Base-by-base conservation (phyloP, 257 asterid species). In the Parsonsia alboflavescens region DNA sequence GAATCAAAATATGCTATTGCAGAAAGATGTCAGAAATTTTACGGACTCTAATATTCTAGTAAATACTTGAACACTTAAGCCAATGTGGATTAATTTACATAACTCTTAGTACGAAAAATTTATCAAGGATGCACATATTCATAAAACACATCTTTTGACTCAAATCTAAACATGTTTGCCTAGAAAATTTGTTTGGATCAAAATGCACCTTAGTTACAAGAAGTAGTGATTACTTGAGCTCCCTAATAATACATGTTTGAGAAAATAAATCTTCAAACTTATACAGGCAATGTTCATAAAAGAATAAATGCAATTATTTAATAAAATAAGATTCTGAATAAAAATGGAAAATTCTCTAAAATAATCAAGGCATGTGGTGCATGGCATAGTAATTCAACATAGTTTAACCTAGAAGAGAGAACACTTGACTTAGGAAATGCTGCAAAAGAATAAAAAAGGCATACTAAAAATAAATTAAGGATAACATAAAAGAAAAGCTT, bases 401-500 rank as follows among this genome's bases (percentile, higher is more conserved):
- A 22, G 30, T 49, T 46, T 33, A 48, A 68, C 59, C 28, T 16
- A 33, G 11, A 50, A 70, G 30, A 26, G 63, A 15, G 26, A 69
- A 50, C 19, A 10, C 8, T n/a, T 44, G 13, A 28, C 16, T 1
- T 28, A 15, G 59, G 5, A 26, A 28, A 13, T 26, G 7, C 26
- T 70, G 62, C 19, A 7, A 48, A 44, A 49, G 21, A 16, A 69
- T 45, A 41, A 69, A 7, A 11, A 26, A 50, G 15, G 22, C 21
- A 50, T 49, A 26, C 50, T 24, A 70, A 69, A 42, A 11, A 28
- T 19, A 71, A 71, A 7, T 26, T 70, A 9, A 15, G 13, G 48
- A 24, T 36, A 66, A 71, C 30, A 30, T 77, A 75, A 74, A 63
- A 77, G 53, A 68, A 68, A 30, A 49, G 67, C 75, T 49, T 42